Base-by-base conservation (phyloP, 2,329 filamentous ascomycete species). In the Aspergillus persii region DNA sequence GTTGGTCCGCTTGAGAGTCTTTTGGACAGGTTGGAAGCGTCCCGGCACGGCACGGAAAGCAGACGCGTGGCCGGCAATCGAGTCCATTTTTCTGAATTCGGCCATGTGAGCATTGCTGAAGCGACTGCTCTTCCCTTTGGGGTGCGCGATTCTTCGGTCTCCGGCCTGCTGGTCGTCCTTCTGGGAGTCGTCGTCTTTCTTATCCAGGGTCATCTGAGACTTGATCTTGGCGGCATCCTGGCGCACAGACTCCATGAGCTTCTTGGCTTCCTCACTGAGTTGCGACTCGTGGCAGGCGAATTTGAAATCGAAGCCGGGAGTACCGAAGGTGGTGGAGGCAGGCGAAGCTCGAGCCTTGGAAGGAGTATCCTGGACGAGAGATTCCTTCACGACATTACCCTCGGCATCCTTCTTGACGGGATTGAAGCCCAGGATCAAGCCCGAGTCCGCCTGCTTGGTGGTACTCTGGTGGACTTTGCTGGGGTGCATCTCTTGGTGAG, bases 71-170 rank as follows among this genome's bases (percentile, higher is more conserved):
- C 88, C 88, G 48, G 87, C 91, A 70, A 98, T 97, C 2, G 93
- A 97, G 73, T 96, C 92, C 94, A 98, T 97, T 81, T 96, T 98
- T 77, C 91, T 91, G 79, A 98, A 97, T 70, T 94, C 86, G 53
- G 88, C 87, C 85, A 91, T 89, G 73, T 98, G 94, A 41, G 86
- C 87, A 63, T 92, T 89, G 72, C 91, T 96, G 77, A 89, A 98
- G 50, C 94, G 88, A 52, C 87, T 81, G 53, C 86, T 84, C 73
- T 89, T 93, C 66, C 91, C 88, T 77, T 89, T 96, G 11, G 93
- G 86, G 65, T 86, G 86, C 6, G 90, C 93, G 69, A 96, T 90
- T 74, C 87, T 91, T 65, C 94, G 88, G 8, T 78, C 78, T 41
- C 76, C 44, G 15, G 39, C 78, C 46, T 79, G 69, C 1, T 70